These are phyloP conservation scores for Leccinellum albellum DNA, from an alignment of 768 basidiomycete species.

Conservation along the genomic window DNA sequence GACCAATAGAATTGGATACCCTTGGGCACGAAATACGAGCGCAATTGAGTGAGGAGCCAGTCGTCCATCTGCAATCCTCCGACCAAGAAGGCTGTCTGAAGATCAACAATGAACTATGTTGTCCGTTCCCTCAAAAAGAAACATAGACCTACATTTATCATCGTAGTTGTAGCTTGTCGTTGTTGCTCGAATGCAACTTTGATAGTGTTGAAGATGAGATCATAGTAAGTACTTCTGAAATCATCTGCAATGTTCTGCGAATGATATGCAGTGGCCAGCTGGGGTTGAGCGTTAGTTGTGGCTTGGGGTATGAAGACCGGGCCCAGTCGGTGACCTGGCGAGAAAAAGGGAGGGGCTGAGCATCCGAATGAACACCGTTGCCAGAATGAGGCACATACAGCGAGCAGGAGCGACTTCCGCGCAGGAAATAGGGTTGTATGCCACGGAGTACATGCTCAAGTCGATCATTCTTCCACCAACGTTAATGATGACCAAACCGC, in stretches of 20 bases:
- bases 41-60: background rate
- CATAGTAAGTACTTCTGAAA: background rate
- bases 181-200: background rate
- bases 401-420: background rate
- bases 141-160: background rate
- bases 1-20: background rate
- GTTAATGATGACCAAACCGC: background rate
- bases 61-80: background rate
- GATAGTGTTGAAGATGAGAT: background rate
- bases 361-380: background rate
- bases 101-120: background rate
- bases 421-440: background rate
- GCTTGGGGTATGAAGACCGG: background rate
- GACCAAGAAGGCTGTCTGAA: background rate
- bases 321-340: background rate
- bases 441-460: background rate
- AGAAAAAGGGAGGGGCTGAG: background rate
- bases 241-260: too few relatives aligned
- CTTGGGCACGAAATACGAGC: background rate
- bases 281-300: background rate
- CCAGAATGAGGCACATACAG: background rate
- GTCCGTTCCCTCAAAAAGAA: background rate
- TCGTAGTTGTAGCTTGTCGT: background rate
- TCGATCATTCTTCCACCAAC: background rate
- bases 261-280: background rate